phyloP scores from a whole-genome alignment of 257 asterid species.

The Nicotiana undulata region DNA sequence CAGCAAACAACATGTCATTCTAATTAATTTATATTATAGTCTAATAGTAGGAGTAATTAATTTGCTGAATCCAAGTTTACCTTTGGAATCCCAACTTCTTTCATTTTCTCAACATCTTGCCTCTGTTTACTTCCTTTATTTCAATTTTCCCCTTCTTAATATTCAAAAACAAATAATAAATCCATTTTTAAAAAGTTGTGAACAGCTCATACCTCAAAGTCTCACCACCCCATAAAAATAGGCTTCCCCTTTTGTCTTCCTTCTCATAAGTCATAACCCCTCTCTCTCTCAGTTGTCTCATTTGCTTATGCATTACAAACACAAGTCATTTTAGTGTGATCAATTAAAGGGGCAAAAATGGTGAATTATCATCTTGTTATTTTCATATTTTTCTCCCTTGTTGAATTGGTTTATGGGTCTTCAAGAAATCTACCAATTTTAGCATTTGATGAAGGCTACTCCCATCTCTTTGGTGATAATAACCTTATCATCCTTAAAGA shows the following conservation, averaged over 20 bases:
- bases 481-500: constrained; percentile 68
- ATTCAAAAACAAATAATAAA: too few relatives aligned
- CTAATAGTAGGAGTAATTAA: not conserved
- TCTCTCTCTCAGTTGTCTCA: not conserved
- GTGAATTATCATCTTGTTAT: constrained; percentile 25
- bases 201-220: constrained; percentile 28
- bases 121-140: too few relatives aligned
- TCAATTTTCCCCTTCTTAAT: not conserved
- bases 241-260: constrained; percentile 11
- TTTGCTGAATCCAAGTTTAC: not conserved
- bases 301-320: constrained; percentile 21
- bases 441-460: constrained; percentile 83
- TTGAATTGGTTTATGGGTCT: constrained; percentile 40
- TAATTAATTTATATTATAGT: not conserved
- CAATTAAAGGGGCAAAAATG: constrained; percentile 7
- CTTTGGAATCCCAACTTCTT: too few relatives aligned
- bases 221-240: constrained; percentile 50
- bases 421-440: constrained; percentile 58
- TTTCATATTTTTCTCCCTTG: constrained; percentile 20
- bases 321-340: not conserved
- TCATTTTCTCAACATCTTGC: too few relatives aligned
- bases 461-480: constrained; percentile 73
- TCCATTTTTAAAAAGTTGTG: not conserved
- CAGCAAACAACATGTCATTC: not conserved
- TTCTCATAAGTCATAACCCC: constrained; percentile 2